These are phyloP conservation scores for Davidsoniella eucalypti DNA, from an alignment of 2,329 filamentous ascomycete species.

Conservation along the genomic window DNA sequence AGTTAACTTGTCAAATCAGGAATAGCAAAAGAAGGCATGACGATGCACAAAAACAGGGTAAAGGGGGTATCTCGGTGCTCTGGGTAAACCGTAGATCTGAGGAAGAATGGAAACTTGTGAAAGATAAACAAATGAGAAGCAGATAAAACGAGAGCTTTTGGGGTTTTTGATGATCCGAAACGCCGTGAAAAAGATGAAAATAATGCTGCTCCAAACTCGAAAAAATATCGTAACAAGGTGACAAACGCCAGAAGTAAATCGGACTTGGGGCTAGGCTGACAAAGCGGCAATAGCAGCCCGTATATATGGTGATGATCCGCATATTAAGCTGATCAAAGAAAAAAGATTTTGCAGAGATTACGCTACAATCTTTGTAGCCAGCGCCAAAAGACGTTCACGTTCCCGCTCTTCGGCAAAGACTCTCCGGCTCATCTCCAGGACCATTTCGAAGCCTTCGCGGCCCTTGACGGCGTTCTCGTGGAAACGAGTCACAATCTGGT, in stretches of 20 bases:
- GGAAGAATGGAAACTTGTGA: neutral
- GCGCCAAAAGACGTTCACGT: conserved; percentile 24
- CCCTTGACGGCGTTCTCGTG: conserved; percentile 82
- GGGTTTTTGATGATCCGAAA: conserved; percentile 1
- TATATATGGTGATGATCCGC: no score
- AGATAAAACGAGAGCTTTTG: neutral
- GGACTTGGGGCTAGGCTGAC: no score
- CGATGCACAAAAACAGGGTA: no score
- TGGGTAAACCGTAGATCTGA: neutral
- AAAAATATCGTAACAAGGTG: no score
- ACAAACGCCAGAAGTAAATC: no score
- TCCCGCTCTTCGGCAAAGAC: conserved; percentile 84
- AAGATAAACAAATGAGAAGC: neutral
- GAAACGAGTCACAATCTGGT: conserved; percentile 76
- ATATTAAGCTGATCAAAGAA: no score
- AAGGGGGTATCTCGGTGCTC: neutral
- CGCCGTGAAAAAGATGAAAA: neutral
- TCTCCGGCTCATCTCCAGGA: conserved; percentile 80
- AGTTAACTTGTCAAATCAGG: no score
- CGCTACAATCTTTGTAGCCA: neutral
- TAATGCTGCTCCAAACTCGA: no score
- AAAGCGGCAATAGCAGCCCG: no score
- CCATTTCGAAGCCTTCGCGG: conserved; percentile 85
- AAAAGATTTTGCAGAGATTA: neutral
- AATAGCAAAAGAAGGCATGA: no score